phyloP scores from a whole-genome alignment of 2,329 filamentous ascomycete genomes.

The Cadophora gregata region DNA sequence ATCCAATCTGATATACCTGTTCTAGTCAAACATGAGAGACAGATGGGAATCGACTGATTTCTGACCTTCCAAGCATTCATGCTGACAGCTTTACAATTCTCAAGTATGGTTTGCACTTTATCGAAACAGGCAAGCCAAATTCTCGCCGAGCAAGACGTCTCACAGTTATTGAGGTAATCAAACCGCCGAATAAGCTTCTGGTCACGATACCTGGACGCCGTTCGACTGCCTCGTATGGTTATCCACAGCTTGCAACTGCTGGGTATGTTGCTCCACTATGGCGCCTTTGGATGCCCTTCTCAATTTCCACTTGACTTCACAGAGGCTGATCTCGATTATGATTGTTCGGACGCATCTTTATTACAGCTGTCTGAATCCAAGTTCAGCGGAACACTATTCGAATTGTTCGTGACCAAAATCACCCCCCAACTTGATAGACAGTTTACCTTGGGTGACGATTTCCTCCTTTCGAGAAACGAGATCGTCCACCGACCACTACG shows the following conservation, averaged over 20 bases:
- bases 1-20: not conserved
- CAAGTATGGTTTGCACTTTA: not conserved
- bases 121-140: not conserved
- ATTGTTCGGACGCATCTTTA: not conserved
- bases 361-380: not conserved
- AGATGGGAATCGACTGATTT: not conserved
- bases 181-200: not conserved
- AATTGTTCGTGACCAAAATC: slow-evolving; percentile 30
- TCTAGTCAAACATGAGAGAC: not conserved
- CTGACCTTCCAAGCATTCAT: not conserved
- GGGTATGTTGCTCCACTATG: no score
- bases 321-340: not conserved
- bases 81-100: not conserved
- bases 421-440: slow-evolving; percentile 22
- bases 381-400: slow-evolving; percentile 5
- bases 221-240: no score
- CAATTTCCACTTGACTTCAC: not conserved
- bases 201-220: not conserved
- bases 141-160: not conserved
- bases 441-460: slow-evolving; percentile 24
- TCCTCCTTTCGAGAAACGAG: slow-evolving; percentile 34
- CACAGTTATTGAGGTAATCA: not conserved
- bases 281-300: no score
- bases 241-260: no score
- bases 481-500: slow-evolving; percentile 43